A percentile compares a stretch with the other conserved stretches of the same genome.
phyloP scores from a whole-genome alignment of 2,329 filamentous ascomycete genomes.

The Neofusicoccum ribis region DNA sequence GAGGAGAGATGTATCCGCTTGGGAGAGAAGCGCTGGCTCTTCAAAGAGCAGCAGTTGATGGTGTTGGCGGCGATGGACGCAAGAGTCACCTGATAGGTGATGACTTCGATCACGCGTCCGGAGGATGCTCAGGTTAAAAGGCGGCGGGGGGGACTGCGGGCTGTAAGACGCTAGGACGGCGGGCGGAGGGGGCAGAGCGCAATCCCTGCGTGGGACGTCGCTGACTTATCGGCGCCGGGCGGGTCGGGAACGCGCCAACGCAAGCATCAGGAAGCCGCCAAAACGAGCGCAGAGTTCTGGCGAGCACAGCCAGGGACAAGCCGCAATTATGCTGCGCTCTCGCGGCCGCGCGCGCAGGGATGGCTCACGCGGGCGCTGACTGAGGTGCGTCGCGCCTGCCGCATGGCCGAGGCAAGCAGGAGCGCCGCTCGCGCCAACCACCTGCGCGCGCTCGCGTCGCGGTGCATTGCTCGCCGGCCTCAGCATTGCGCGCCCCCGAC shows the following conservation, averaged over 20 bases:
- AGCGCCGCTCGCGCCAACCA: conserved; percentile 8
- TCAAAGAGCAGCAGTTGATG: conserved; percentile 4
- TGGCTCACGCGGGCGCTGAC: conserved; percentile 10
- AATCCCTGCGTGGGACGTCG: background rate
- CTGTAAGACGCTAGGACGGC: background rate
- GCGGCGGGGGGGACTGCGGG: background rate
- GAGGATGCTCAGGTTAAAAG: background rate
- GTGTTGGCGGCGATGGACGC: background rate
- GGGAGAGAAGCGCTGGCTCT: background rate
- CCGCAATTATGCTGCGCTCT: background rate
- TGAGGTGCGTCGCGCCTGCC: conserved; percentile 7
- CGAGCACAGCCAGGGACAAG: background rate
- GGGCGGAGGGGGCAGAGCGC: background rate
- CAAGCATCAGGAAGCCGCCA: background rate
- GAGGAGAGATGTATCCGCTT: background rate
- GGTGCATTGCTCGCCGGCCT: background rate
- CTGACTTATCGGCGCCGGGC: conserved; percentile 8
- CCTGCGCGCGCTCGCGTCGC: background rate
- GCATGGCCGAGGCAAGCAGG: conserved; percentile 14
- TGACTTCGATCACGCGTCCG: background rate
- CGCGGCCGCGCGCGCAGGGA: background rate
- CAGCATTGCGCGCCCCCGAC: conserved; percentile 7
- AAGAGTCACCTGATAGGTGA: background rate
- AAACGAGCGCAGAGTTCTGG: background rate
- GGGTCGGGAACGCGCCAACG: conserved; percentile 13